Conservation (phyloP, 352 stramenopile genomes). For the Pythium graminicola region DNA sequence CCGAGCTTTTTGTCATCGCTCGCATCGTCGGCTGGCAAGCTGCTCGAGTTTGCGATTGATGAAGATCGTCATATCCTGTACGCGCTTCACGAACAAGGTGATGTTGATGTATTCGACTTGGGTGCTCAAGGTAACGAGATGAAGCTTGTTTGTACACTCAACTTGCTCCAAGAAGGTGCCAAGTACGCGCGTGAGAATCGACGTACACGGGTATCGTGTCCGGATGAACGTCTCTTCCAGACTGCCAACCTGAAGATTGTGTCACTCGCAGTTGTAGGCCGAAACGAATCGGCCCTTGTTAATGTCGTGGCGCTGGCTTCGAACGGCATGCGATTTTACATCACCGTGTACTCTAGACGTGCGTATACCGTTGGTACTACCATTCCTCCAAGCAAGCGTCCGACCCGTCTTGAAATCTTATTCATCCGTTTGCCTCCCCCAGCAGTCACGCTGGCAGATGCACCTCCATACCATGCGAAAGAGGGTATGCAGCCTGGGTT, state of each 20-base stretch:
- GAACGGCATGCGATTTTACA: constrained; percentile 92
- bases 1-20: constrained; percentile 72
- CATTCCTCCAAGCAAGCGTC: constrained; percentile 44
- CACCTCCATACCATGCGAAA: constrained; percentile 78
- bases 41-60: constrained; percentile 87
- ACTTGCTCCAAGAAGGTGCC: constrained; percentile 59
- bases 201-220: constrained; percentile 73
- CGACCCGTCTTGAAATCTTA: constrained; percentile 63
- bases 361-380: constrained; percentile 35
- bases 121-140: constrained; percentile 42
- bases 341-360: constrained; percentile 81
- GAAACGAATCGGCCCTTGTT: constrained; percentile 76
- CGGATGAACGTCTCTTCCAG: constrained; percentile 77
- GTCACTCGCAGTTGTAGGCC: constrained; percentile 52
- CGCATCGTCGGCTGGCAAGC: constrained; percentile 66
- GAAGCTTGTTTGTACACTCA: constrained; percentile 59
- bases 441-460: constrained; percentile 56
- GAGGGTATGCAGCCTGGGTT: constrained; percentile 83
- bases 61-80: constrained; percentile 89
- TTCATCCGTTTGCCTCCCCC: constrained; percentile 78
- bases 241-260: constrained; percentile 58
- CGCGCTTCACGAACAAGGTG: constrained; percentile 77
- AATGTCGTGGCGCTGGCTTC: constrained; percentile 90
- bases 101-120: constrained; percentile 73
- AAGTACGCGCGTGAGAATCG: constrained; percentile 82